Evolutionary conservation across 495 filamentous ascomycete genomes (phyloP), one percentile per base, ranked within the genome.

Genomic region (Sordaria brevicollis): DNA sequence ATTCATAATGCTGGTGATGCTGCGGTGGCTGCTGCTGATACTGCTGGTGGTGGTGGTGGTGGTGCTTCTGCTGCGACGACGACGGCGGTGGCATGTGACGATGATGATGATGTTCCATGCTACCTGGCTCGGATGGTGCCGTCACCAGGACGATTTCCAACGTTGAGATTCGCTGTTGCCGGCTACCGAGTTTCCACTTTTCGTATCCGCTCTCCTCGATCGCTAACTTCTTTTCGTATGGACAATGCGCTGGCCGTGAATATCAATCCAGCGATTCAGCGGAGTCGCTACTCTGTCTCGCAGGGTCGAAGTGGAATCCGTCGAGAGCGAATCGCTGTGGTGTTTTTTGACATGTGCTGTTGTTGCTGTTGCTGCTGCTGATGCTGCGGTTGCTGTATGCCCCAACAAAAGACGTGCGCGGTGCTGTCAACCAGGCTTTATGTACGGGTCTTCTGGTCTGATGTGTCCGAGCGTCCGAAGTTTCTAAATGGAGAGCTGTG

Each of bases 21-120:
- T 69, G 67, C 34, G 39, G 25, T 19, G 49, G 49, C 29, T 34
- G 57, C 43, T 69, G 68, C 49, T 35, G 67, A 25, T 54, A 17
- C 7, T 35, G n/a, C 19, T 69, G 41, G 39, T 65, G 71, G 33
- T 35, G 43, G 19, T 17, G 19, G 69, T 73, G 66, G 72, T 72
- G 75, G 70, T 79, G 76, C 76, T 71, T 72, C 41, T 74, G 72
- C 67, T 70, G 73, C 43, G 21, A 29, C 49, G 49, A 62, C 49
- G 25, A 31, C 49, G 49, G 25, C 49, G 49, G 13, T 21, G 29
- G 49, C 49, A 62, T 62, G 49, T 62, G 49, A 62, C 49, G 49
- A 62, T 62, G 49, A 62, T 57, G 49, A 57, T 62, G 49, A 62
- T 62, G 49, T 31, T 62, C 49, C 49, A 62, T 62, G 49, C 49